These are phyloP conservation scores for Sclerotinia trifoliorum DNA, from an alignment of 2,329 filamentous ascomycete species.

Conservation along the genomic window DNA sequence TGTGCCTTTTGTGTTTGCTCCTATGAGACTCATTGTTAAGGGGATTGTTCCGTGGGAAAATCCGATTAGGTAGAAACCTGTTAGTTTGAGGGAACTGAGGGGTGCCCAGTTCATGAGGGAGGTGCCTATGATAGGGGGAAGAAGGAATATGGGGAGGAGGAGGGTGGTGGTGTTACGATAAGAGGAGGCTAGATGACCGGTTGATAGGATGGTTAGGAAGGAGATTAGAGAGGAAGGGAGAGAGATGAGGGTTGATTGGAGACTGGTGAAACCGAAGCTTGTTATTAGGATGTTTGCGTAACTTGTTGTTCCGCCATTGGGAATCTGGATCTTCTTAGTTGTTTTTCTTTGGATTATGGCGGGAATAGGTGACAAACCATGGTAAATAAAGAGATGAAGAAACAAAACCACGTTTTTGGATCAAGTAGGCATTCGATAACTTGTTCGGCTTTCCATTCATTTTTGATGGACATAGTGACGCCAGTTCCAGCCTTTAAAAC, in stretches of 20 bases:
- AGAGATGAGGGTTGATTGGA: constrained; percentile 37
- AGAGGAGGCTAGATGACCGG: constrained; percentile 42
- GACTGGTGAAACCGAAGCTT: constrained; percentile 42
- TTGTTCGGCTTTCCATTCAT: constrained; percentile 49
- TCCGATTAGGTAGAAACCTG: constrained; percentile 37
- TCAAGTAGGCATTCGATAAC: constrained; percentile 51
- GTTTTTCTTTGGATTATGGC: neutral
- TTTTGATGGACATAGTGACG: constrained; percentile 48
- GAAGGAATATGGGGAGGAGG: constrained; percentile 29
- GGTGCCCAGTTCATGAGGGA: constrained; percentile 35
- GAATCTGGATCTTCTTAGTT: constrained; percentile 31
- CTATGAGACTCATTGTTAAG: constrained; percentile 37
- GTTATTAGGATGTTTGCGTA: constrained; percentile 52
- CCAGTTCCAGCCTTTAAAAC: constrained; percentile 53
- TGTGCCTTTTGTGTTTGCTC: constrained; percentile 37
- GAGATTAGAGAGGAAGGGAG: constrained; percentile 32
- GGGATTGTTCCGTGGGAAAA: constrained; percentile 35
- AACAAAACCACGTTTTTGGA: constrained; percentile 57
- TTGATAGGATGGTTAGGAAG: constrained; percentile 29
- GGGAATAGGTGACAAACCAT: constrained; percentile 38
- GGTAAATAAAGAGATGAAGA: constrained; percentile 51
- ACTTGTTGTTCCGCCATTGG: constrained; percentile 59
- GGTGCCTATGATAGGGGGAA: constrained; percentile 36
- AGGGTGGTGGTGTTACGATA: constrained; percentile 32
- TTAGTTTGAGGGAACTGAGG: constrained; percentile 31